Evolutionary conservation across 2,329 filamentous ascomycete species (phyloP).

Genomic region (Pseudocercospora crystallina): DNA sequence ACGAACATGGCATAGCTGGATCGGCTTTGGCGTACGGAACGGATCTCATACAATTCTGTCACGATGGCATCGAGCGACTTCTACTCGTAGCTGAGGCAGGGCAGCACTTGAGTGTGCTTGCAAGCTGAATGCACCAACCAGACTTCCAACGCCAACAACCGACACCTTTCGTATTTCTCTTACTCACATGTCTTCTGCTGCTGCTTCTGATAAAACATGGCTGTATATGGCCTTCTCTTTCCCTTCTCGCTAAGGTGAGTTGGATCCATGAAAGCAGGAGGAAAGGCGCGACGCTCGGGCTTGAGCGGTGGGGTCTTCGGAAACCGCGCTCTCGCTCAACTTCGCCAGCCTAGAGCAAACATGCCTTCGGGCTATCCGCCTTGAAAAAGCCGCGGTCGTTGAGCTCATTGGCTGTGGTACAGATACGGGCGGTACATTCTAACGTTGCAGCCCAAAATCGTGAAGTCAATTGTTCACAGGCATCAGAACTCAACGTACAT

Average conservation of each 20-base stretch:
- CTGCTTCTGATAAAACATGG: slow-evolving; percentile 9
- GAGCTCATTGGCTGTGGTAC: slow-evolving; percentile 61
- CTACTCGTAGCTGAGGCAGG: not conserved
- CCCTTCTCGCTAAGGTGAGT: slow-evolving; percentile 24
- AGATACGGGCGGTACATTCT: slow-evolving; percentile 65
- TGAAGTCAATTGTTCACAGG: not conserved
- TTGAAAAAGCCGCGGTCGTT: slow-evolving; percentile 64
- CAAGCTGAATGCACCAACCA: not conserved
- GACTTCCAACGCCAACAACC: not conserved
- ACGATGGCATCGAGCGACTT: not conserved
- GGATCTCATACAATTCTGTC: not conserved
- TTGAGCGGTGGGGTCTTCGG: slow-evolving; percentile 35
- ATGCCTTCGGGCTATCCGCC: slow-evolving; percentile 33
- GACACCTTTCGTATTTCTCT: not conserved
- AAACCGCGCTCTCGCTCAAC: slow-evolving; percentile 37
- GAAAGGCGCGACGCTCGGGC: slow-evolving; percentile 30
- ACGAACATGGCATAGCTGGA: not conserved
- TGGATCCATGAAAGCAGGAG: slow-evolving; percentile 31
- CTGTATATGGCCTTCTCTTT: slow-evolving; percentile 34
- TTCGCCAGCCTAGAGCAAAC: slow-evolving; percentile 31
- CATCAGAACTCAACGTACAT: slow-evolving; percentile 12
- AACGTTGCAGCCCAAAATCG: not conserved
- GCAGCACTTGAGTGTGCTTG: not conserved
- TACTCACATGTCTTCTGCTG: not conserved
- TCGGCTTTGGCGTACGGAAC: slow-evolving; percentile 1